These are phyloP conservation scores for Plasmodium coatneyi DNA, from an alignment of 169 alveolate species.

Conservation along the genomic window DNA sequence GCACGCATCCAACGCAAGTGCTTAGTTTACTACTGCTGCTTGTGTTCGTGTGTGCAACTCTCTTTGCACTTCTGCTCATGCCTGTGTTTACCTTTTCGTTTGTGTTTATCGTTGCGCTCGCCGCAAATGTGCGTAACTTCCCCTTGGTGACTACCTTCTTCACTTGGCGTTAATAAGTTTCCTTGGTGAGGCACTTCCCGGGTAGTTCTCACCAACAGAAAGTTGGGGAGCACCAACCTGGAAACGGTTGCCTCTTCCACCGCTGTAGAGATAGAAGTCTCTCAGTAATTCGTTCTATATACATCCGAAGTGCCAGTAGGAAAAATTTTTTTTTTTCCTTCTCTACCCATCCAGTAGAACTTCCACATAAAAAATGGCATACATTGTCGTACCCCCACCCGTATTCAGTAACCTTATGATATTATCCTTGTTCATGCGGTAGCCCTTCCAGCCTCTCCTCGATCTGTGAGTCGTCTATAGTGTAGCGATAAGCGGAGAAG, in stretches of 20 bases:
- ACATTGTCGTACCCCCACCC: not conserved
- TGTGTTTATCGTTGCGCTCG: not conserved
- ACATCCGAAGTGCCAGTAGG: not conserved
- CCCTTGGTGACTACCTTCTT: not conserved
- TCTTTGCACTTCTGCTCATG: not conserved
- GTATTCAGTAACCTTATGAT: not conserved
- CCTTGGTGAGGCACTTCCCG: not conserved
- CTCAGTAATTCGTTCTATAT: not conserved
- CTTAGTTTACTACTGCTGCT: not conserved
- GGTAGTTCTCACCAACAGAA: not conserved
- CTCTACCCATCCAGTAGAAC: not conserved
- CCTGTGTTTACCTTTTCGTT: too few species aligned
- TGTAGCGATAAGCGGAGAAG: not conserved
- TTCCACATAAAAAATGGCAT: not conserved
- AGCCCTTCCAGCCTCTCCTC: not conserved
- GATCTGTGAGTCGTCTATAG: not conserved
- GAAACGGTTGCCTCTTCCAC: not conserved
- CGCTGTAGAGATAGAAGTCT: not conserved
- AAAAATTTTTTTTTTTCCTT: not conserved
- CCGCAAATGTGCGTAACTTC: not conserved
- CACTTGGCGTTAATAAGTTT: not conserved
- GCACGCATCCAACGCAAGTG: not conserved
- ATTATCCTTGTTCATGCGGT: not conserved
- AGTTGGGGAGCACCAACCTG: not conserved
- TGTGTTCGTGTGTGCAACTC: not conserved